Base-by-base conservation (phyloP, 192 early-diverging fungal species). In the Coemansia javaensis region DNA sequence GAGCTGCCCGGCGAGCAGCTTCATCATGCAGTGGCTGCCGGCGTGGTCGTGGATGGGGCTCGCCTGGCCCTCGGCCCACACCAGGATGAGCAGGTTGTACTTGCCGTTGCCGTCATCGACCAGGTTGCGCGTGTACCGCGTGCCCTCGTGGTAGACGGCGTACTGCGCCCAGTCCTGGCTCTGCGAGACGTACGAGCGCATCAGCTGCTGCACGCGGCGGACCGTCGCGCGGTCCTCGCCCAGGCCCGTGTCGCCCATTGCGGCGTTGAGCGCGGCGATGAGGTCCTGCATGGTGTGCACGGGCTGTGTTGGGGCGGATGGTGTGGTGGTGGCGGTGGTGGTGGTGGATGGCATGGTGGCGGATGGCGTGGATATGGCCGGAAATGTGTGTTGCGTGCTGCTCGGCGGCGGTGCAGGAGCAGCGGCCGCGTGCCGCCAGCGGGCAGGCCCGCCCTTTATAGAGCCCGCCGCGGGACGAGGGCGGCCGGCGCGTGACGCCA, bases 1-100 rank as follows among this genome's bases (percentile, higher is more conserved):
- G 7, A 96, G 64, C 40, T 85, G 72, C 4, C 93, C 93, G 33
- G 83, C 85, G 9, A 96, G 76, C 6, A 96, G 72, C 55, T 93
- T 93, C 88, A 96, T 90, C 56, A 93, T 75, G 59, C 93, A 96
- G 61, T 96, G 93, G 20, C 89, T 82, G 18, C 83, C 81, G 7
- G 89, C 72, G 50, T 96, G 93, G 70, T 93, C 90, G 58, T 96
- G 93, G 53, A 96, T 90, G 13, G 93, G 84, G 49, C 88, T 89
- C 42, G 64, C 57, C 40, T 82, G 79, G 27, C 78, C 82, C 27
- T 81, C 78, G 17, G 80, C 82, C 93, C 93, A 96, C 23, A 85
- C 86, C 7, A 96, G 63, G 30, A 96, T 80, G 62, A 96, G 88
- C 30, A 96, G 80, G 45, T 96, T 96, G 77, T 90, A 96, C 53